phyloP scores from a whole-genome alignment of 768 basidiomycete genomes.

The Naganishia onofrii region DNA sequence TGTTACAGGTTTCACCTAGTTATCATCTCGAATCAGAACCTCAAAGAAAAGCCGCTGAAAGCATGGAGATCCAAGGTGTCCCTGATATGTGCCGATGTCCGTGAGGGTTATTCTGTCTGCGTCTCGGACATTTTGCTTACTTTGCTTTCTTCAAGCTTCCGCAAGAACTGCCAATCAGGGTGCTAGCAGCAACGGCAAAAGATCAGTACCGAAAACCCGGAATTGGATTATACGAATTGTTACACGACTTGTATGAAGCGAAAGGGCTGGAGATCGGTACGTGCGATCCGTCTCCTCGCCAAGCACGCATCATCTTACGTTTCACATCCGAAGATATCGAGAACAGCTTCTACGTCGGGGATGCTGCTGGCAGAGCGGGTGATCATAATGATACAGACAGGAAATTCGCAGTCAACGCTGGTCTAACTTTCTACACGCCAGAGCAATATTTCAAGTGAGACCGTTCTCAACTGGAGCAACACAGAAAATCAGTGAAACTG shows the following conservation, averaged over 20 bases:
- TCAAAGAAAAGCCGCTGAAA: conserved; percentile 55
- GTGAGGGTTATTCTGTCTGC: conserved; percentile 52
- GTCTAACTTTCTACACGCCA: conserved; percentile 73
- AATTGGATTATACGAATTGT: conserved; percentile 77
- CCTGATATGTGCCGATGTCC: conserved; percentile 60
- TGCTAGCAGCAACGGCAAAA: conserved; percentile 72
- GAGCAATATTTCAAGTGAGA: conserved; percentile 60
- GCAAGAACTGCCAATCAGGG: conserved; percentile 64
- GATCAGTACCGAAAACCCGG: conserved; percentile 83
- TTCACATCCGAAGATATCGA: conserved; percentile 60
- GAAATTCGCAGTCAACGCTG: conserved; percentile 78
- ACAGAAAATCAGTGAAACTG: not conserved
- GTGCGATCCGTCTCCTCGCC: conserved; percentile 31
- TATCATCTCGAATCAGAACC: conserved; percentile 73
- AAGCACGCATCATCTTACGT: not conserved
- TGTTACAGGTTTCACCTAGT: conserved; percentile 53
- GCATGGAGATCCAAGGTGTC: conserved; percentile 77
- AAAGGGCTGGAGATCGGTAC: conserved; percentile 67
- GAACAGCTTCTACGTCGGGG: conserved; percentile 76
- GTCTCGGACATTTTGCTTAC: not conserved
- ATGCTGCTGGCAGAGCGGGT: conserved; percentile 72
- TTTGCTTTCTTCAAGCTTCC: conserved; percentile 59
- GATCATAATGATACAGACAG: conserved; percentile 82
- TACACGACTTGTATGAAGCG: conserved; percentile 63
- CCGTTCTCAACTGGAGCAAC: not conserved